Base-by-base conservation (phyloP, 768 basidiomycete species). In the Rhodosporidiobolus odoratus region DNA sequence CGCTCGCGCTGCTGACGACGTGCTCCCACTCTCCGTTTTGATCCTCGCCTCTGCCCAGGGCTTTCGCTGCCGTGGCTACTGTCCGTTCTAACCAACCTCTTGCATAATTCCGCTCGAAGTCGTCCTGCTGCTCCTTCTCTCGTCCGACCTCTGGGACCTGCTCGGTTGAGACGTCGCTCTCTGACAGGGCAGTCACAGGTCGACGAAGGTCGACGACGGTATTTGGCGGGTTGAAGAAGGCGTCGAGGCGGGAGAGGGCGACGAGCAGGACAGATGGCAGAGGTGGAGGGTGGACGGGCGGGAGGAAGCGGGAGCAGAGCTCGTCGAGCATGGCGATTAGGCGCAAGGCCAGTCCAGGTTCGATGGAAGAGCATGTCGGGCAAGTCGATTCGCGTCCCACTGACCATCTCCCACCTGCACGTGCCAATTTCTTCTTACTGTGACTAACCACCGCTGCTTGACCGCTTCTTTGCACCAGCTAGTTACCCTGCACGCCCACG, bases 21-120 rank as follows among this genome's bases (percentile, higher is more conserved):
- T 8, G 6, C 21, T 69, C 68, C 72, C 72, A 73, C 9, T 13
- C 27, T 5, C 43, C 68, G 1, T 9, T 16, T 2, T 25, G n/a
- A 25, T 48, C 45, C 35, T 25, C 48, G 4, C 45, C 58, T 23
- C 38, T 40, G 12, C 58, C 52, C 25, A 57, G 30, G 13, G 16
- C n/a, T 53, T 45, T 64, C 25, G 62, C 25, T 1, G 48, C 58
- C 16, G 45, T 3, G 23, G 84, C 81, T 58, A 89, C 82, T 71
- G 92, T 83, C 25, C 85, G 86, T 16, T 87, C 90, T 17, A 90
- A 77, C 90, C 91, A 92, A 76, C 82, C 85, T 65, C 90, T 83
- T n/a, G 86, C 83, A 66, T 83, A 88, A 19, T 82, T 81, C 58
- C 86, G 85, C 79, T 92, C 89, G 73, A 89, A 83, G 30, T 82